Evolutionary conservation across 73 alveolate species (phyloP), one percentile per base, ranked within the genome.

Genomic region (Uronychia binucleata): DNA sequence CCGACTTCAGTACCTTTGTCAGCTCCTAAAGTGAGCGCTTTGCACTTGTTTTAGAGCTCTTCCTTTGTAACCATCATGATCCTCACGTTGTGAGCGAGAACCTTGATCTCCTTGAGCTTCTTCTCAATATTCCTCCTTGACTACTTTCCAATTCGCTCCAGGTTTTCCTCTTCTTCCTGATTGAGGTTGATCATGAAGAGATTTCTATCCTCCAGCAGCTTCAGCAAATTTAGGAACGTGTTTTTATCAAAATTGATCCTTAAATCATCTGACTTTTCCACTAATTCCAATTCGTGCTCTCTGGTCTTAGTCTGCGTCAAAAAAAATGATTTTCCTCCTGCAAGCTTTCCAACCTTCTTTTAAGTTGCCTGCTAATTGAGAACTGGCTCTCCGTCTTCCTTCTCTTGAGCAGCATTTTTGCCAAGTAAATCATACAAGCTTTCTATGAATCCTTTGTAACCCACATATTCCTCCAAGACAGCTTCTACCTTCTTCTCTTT

Each of bases 161-260:
- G 78, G 0, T n/a, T 11, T 30, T 74, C 57, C 80, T 88, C 94
- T 81, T 88, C 94, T 32, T 88, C 94, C 57, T 88, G 88, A 28
- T 77, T 33, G 28, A 57, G 59, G n/a, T 82, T 82, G 75, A 88
- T 82, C 1, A 88, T 75, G 88, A 88, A 88, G 57, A 88, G 88
- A 58, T 88, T 88, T n/a, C 81, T 33, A 26, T 83, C 91, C 58
- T 88, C 94, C n/a, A 88, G n/a, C 28, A 78, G 87, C 0, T 74
- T 75, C 85, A 82, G 31, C 0, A 88, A 80, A 19, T 88, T 83
- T 0, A 33, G 28, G 29, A 88, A 35, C 34, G 75, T 26, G 30
- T 76, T 34, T 33, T 83, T 88, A 33, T 77, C 89, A 75, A 88
- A 85, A 14, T 81, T 75, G 25, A 85, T 75, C 30, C 5, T 75